phyloP scores from a whole-genome alignment of 1,139 yeast species.

The Casaregolazyma lundiana region DNA sequence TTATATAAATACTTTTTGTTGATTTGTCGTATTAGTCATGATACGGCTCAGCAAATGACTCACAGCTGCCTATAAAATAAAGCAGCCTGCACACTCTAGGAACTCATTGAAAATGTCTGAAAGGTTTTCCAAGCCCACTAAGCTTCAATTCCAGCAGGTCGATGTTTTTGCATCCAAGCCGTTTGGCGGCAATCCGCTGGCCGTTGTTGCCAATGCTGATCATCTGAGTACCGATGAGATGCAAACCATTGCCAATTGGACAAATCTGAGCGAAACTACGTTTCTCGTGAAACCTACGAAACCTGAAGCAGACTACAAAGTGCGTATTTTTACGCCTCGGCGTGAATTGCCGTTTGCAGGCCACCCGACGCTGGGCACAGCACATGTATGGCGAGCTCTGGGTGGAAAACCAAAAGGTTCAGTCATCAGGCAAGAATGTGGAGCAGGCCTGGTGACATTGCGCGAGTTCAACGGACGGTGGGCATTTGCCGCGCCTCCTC shows the following conservation, averaged over 20 bases:
- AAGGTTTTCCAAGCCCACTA: not conserved
- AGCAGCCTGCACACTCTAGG: not conserved
- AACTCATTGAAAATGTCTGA: not conserved
- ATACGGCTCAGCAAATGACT: no score
- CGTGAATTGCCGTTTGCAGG: slow-evolving; percentile 7
- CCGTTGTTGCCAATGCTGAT: not conserved
- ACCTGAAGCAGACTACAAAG: slow-evolving; percentile 3
- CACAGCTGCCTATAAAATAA: not conserved
- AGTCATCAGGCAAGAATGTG: slow-evolving; percentile 2
- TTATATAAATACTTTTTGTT: no score
- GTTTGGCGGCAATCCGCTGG: slow-evolving; percentile 5
- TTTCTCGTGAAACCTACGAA: slow-evolving; percentile 2
- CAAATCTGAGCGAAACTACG: slow-evolving; percentile 2
- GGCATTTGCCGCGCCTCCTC: not conserved
- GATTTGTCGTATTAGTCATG: no score
- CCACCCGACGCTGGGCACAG: slow-evolving; percentile 5
- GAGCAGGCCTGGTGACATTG: not conserved
- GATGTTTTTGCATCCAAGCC: slow-evolving; percentile 2
- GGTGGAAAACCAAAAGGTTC: not conserved
- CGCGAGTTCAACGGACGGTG: not conserved
- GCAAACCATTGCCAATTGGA: slow-evolving; percentile 1
- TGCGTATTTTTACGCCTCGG: not conserved
- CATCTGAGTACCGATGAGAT: not conserved
- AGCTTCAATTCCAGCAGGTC: slow-evolving; percentile 1
- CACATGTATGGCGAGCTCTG: not conserved